Conservation (phyloP, 1,139 yeast genomes). For the Spencermartinsiella ligniputridi region DNA sequence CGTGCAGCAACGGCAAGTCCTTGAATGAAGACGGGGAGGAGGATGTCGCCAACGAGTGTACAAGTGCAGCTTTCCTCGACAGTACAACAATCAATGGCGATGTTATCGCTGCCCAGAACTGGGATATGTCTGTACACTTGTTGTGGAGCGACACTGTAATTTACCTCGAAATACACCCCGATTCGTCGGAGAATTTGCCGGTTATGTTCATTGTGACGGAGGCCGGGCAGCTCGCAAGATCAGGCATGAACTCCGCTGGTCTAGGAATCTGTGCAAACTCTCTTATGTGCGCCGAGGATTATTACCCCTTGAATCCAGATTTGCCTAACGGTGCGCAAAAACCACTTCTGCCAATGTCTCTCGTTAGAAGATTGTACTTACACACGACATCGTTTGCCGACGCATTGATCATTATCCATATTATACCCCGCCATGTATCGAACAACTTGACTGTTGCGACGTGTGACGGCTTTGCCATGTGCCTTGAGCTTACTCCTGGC, state of each 20-base stretch:
- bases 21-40: background rate
- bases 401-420: constrained; percentile 3
- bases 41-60: constrained; percentile 6
- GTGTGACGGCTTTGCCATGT: constrained; percentile 7
- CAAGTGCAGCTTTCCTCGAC: constrained; percentile 6
- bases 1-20: background rate
- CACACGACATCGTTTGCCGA: constrained; percentile 4
- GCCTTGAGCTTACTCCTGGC: constrained; percentile 5
- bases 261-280: constrained; percentile 7
- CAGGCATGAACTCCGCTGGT: constrained; percentile 7
- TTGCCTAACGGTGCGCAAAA: background rate
- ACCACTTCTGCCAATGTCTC: constrained; percentile 3
- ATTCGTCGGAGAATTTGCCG: constrained; percentile 3
- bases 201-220: constrained; percentile 6
- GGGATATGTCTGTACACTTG: constrained; percentile 8
- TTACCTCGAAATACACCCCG: constrained; percentile 5
- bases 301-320: constrained; percentile 3
- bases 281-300: constrained; percentile 5
- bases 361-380: constrained; percentile 3
- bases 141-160: constrained; percentile 4
- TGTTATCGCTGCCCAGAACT: constrained; percentile 6
- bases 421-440: constrained; percentile 5
- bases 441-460: constrained; percentile 5
- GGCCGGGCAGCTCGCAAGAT: constrained; percentile 7
- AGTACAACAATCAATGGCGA: background rate